phyloP scores from a whole-genome alignment of 2,329 filamentous ascomycete genomes.

The Byssoonygena ceratinophila region DNA sequence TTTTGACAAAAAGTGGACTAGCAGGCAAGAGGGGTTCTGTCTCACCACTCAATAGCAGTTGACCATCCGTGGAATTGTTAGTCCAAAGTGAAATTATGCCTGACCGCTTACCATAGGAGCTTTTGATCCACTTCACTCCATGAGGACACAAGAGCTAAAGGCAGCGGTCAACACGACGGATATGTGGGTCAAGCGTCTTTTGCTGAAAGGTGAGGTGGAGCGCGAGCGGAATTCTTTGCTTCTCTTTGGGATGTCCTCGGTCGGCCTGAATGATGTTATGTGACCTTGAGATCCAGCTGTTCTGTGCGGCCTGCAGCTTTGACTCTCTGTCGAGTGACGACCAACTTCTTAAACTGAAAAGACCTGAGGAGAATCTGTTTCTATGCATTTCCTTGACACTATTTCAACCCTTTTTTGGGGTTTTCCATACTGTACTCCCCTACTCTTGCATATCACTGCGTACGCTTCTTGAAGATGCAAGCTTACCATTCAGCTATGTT shows the following conservation, averaged over 20 bases:
- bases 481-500: too few species aligned
- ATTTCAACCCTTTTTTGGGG: background rate
- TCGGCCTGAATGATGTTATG: background rate
- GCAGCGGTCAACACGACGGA: conserved; percentile 30
- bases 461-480: background rate
- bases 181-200: background rate
- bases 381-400: background rate
- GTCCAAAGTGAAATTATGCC: conserved; percentile 2
- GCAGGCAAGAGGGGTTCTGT: conserved; percentile 9
- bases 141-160: conserved; percentile 38
- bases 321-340: conserved; percentile 28
- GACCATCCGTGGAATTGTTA: conserved; percentile 6
- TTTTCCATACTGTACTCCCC: background rate
- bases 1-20: background rate
- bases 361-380: conserved; percentile 33
- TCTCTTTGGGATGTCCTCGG: background rate
- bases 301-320: conserved; percentile 11
- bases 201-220: background rate
- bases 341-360: conserved; percentile 36
- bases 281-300: background rate
- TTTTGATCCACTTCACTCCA: conserved; percentile 32
- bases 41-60: background rate
- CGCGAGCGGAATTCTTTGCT: conserved; percentile 6
- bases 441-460: background rate
- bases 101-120: conserved; percentile 31